Conservation (phyloP, 495 filamentous ascomycete species). For the Aspergillus mulundensis region DNA sequence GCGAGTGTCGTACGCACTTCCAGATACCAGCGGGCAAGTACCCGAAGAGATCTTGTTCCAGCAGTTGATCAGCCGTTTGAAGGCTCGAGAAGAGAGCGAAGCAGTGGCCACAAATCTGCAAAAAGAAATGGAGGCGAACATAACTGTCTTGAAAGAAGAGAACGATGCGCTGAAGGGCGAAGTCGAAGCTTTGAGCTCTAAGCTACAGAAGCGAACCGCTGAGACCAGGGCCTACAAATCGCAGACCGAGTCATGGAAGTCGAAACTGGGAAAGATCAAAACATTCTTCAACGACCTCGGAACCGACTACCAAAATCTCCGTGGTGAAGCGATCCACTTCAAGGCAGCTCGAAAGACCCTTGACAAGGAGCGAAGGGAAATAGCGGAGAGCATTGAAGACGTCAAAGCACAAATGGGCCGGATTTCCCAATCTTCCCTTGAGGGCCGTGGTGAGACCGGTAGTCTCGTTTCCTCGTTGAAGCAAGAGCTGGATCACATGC, state of each 20-base stretch:
- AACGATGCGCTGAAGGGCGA: slow-evolving; percentile 24
- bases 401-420: slow-evolving; percentile 21
- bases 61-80: slow-evolving; percentile 32
- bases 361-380: slow-evolving; percentile 25
- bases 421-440: slow-evolving; percentile 13
- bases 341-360: slow-evolving; percentile 18
- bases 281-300: slow-evolving; percentile 35
- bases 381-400: slow-evolving; percentile 19
- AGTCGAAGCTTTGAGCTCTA: slow-evolving; percentile 9
- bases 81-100: slow-evolving; percentile 34
- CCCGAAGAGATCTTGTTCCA: slow-evolving; percentile 37
- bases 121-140: slow-evolving; percentile 25
- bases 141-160: slow-evolving; percentile 22
- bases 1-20: background rate
- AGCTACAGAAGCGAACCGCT: slow-evolving; percentile 17
- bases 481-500: slow-evolving; percentile 19
- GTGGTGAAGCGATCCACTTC: slow-evolving; percentile 24
- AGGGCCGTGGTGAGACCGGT: slow-evolving; percentile 17
- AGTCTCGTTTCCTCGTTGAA: slow-evolving; percentile 13
- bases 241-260: slow-evolving; percentile 32
- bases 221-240: slow-evolving; percentile 18
- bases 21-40: slow-evolving; percentile 9
- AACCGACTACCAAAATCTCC: slow-evolving; percentile 28
- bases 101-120: slow-evolving; percentile 18
- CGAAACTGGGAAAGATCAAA: slow-evolving; percentile 30